Evolutionary conservation across 768 basidiomycete species (phyloP).

Genomic region (Candolleomyces aberdarensis): DNA sequence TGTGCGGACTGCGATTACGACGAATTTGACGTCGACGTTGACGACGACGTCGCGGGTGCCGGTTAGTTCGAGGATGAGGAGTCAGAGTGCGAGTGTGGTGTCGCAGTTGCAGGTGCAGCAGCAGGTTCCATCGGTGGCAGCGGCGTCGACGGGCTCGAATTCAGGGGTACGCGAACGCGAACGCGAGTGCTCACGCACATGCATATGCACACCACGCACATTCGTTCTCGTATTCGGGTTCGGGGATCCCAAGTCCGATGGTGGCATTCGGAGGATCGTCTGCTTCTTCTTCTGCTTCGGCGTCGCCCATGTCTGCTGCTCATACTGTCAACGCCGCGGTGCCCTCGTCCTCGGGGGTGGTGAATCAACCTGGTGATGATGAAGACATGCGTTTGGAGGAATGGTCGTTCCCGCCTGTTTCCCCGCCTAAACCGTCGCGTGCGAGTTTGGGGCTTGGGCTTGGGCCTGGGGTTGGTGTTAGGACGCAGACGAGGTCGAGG

Average conservation of each 20-base stretch:
- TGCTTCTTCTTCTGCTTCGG: too few relatives aligned
- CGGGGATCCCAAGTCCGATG: not conserved
- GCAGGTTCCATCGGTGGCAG: not conserved
- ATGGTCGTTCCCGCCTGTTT: not conserved
- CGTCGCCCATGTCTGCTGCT: too few relatives aligned
- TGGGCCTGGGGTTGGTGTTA: not conserved
- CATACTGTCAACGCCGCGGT: too few relatives aligned
- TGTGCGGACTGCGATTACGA: too few relatives aligned
- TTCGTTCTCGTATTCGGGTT: not conserved
- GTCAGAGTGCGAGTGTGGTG: not conserved
- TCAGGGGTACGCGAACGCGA: not conserved
- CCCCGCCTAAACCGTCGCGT: not conserved
- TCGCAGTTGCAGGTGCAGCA: not conserved
- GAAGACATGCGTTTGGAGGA: not conserved
- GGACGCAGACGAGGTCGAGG: not conserved
- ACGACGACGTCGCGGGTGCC: not conserved
- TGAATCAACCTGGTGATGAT: not conserved
- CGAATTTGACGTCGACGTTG: not conserved
- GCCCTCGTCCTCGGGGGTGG: too few relatives aligned
- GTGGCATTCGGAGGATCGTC: too few relatives aligned
- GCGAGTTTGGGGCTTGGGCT: not conserved
- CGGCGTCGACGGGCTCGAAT: not conserved
- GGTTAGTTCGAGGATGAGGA: not conserved
- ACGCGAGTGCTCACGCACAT: not conserved
- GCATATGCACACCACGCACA: not conserved